phyloP scores from a whole-genome alignment of 768 basidiomycete species.

The Calocybe indica region DNA sequence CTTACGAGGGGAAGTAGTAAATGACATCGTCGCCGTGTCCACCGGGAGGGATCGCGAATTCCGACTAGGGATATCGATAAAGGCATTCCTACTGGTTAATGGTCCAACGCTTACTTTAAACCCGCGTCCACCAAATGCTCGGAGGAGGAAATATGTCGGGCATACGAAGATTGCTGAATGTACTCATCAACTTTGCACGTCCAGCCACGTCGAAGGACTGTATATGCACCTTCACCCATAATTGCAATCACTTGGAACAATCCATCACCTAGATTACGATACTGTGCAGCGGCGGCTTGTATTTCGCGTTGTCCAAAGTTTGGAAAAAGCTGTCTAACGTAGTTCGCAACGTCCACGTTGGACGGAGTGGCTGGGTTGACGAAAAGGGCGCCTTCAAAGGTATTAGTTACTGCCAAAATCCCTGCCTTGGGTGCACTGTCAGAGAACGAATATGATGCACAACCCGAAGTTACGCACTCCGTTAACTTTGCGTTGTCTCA shows the following conservation, averaged over 20 bases:
- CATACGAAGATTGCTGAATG: constrained; percentile 37
- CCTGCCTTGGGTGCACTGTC: constrained; percentile 14
- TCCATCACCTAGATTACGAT: constrained; percentile 23
- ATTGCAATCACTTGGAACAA: constrained; percentile 25
- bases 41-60: constrained; percentile 38
- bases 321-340: constrained; percentile 34
- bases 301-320: constrained; percentile 20
- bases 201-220: not conserved
- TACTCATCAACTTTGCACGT: not conserved
- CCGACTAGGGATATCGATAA: constrained; percentile 17
- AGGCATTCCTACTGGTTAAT: not conserved
- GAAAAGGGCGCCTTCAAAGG: constrained; percentile 30
- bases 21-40: constrained; percentile 28
- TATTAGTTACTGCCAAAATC: constrained; percentile 32
- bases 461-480: constrained; percentile 24
- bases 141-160: constrained; percentile 33
- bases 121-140: constrained; percentile 19
- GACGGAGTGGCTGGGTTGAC: constrained; percentile 23
- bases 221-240: constrained; percentile 32
- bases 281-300: constrained; percentile 17
- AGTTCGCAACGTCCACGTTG: constrained; percentile 21
- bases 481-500: constrained; percentile 33
- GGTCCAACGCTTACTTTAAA: constrained; percentile 24
- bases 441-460: not conserved
- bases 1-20: constrained; percentile 38